These are phyloP conservation scores for Sordaria brevicollis DNA, from an alignment of 495 filamentous ascomycete species.

Conservation along the genomic window DNA sequence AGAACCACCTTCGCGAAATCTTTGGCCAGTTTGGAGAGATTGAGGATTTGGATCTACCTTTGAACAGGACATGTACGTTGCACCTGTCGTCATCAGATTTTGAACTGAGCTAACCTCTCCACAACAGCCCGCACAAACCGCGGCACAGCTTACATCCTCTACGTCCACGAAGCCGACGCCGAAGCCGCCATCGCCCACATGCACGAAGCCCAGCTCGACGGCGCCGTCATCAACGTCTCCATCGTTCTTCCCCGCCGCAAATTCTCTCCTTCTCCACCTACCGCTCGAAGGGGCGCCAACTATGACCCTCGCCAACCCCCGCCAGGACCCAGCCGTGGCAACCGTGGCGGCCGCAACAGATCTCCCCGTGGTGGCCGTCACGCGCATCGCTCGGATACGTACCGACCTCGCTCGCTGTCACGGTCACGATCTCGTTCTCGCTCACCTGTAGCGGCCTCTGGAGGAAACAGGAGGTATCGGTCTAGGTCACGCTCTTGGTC, in stretches of 20 bases:
- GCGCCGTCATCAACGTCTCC: constrained; percentile 76
- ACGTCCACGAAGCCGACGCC: constrained; percentile 63
- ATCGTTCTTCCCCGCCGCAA: constrained; percentile 82
- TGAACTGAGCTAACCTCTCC: neutral
- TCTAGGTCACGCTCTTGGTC: constrained; percentile 37
- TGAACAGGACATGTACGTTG: constrained; percentile 71
- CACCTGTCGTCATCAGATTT: neutral
- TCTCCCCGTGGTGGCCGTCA: constrained; percentile 25
- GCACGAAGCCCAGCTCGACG: constrained; percentile 96
- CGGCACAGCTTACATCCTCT: constrained; percentile 91
- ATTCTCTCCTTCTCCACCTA: constrained; percentile 40
- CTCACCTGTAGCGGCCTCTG: constrained; percentile 24
- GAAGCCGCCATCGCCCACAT: constrained; percentile 89
- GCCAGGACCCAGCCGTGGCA: constrained; percentile 24
- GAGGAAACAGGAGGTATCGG: constrained; percentile 27
- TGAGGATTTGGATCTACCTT: constrained; percentile 73
- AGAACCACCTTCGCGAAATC: constrained; percentile 79
- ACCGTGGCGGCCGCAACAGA: constrained; percentile 18
- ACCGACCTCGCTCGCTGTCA: constrained; percentile 40
- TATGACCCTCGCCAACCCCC: constrained; percentile 35
- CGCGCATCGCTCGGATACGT: constrained; percentile 39
- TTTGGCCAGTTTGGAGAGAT: constrained; percentile 86
- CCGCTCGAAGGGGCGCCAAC: constrained; percentile 38
- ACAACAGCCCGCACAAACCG: constrained; percentile 73
- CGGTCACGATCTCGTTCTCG: constrained; percentile 34